Evolutionary conservation across 176 grass and related monocot species (phyloP).

Genomic region (Zizania latifolia): DNA sequence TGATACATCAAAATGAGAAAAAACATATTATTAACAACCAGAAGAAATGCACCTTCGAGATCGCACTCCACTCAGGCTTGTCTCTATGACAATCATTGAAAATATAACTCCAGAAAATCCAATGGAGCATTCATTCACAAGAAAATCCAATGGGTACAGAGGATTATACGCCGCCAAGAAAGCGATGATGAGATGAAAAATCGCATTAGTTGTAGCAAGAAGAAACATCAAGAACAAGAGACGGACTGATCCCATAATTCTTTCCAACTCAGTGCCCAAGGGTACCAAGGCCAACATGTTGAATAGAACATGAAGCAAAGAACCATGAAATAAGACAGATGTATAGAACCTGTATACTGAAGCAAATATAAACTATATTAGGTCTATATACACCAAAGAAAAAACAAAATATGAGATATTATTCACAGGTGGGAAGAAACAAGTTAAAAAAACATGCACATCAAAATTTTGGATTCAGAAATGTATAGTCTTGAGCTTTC

Average conservation of each 20-base stretch:
- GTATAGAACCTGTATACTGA: conserved; percentile 92
- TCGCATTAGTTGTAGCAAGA: conserved; percentile 84
- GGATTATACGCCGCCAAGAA: conserved; percentile 76
- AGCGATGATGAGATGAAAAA: conserved; percentile 80
- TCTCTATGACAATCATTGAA: conserved; percentile 96
- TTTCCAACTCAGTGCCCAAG: conserved; percentile 81
- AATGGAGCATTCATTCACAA: conserved; percentile 83
- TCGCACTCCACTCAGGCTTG: conserved; percentile 81
- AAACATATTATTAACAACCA: not conserved
- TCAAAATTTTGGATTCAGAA: not conserved
- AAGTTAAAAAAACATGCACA: not conserved
- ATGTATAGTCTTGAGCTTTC: not conserved
- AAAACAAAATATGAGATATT: not conserved
- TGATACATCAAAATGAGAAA: not conserved
- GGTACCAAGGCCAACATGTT: conserved; percentile 96
- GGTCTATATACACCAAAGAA: conserved; percentile 17
- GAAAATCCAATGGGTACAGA: conserved; percentile 32
- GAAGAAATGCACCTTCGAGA: conserved; percentile 63
- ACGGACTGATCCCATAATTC: conserved; percentile 94
- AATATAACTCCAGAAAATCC: conserved; percentile 98
- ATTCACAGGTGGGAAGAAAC: not conserved
- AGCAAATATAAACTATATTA: conserved; percentile 32
- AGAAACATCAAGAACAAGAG: conserved; percentile 88
- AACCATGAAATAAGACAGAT: conserved; percentile 84
- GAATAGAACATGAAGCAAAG: conserved; percentile 86